Percentiles rank a stretch among this genome's conserved stretches.
Conservation (phyloP, 768 basidiomycete genomes). For the Naganishia randhawae region DNA sequence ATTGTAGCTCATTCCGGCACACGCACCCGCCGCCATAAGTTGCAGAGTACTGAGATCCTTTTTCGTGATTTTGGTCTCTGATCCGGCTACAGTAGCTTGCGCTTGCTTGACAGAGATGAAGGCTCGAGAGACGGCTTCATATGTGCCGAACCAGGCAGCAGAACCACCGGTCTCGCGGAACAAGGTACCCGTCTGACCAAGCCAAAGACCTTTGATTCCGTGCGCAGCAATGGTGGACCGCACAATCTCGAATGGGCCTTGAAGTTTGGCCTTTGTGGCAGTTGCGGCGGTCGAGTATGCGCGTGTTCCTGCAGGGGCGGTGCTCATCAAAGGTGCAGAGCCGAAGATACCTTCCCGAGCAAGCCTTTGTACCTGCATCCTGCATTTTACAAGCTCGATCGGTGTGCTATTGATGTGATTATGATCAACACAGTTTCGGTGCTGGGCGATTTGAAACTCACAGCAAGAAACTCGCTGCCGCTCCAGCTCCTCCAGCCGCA, state of each 20-base stretch:
- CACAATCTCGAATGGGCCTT: constrained; percentile 72
- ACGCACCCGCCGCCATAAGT: constrained; percentile 78
- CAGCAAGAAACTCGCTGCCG: constrained; percentile 81
- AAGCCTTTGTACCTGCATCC: constrained; percentile 95
- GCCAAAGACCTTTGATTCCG: constrained; percentile 86
- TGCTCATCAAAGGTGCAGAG: constrained; percentile 27
- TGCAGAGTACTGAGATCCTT: constrained; percentile 68
- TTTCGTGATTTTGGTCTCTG: constrained; percentile 43
- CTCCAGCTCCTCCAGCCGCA: constrained; percentile 83
- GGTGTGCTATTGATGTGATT: constrained; percentile 62
- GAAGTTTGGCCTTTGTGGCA: constrained; percentile 47
- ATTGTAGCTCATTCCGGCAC: constrained; percentile 79
- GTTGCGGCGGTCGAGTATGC: constrained; percentile 46
- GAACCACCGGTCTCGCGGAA: constrained; percentile 89
- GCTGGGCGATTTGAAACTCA: constrained; percentile 51
- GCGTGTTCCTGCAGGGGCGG: constrained; percentile 29
- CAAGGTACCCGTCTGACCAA: constrained; percentile 88
- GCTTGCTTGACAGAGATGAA: constrained; percentile 57
- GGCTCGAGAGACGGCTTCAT: constrained; percentile 67
- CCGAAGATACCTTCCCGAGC: constrained; percentile 48
- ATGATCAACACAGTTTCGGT: neutral
- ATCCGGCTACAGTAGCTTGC: constrained; percentile 23
- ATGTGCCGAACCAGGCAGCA: constrained; percentile 84
- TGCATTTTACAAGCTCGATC: constrained; percentile 91
- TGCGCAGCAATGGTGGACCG: constrained; percentile 61